Evolutionary conservation across 148 eudicot species (phyloP).

Genomic region (Rhododendron vialii): DNA sequence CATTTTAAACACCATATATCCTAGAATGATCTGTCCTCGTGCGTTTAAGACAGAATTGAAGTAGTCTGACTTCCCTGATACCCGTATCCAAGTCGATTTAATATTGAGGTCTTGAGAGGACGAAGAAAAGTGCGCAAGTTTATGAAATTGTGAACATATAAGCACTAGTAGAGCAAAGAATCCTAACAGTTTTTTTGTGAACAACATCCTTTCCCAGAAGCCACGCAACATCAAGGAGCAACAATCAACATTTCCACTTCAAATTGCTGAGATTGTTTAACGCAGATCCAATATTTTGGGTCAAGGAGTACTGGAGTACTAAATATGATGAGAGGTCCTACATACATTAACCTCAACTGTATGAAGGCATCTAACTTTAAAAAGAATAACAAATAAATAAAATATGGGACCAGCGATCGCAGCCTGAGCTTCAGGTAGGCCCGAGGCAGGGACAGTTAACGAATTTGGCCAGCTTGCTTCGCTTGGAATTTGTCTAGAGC

Average conservation of each 20-base stretch:
- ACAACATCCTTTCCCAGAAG: neutral
- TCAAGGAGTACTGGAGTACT: neutral
- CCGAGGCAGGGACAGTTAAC: neutral
- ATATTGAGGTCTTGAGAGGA: neutral
- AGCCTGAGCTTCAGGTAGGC: neutral
- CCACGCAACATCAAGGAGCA: neutral
- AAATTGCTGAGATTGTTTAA: too few species aligned
- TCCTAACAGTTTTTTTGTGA: neutral
- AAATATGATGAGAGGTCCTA: neutral
- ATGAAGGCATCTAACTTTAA: neutral
- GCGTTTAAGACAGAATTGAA: neutral
- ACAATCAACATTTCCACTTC: neutral
- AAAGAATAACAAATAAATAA: too few species aligned
- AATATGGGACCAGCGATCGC: neutral
- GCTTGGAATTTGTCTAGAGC: neutral
- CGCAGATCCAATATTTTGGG: neutral
- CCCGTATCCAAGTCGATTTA: neutral
- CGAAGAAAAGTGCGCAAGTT: neutral
- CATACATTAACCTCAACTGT: neutral
- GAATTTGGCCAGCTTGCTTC: neutral
- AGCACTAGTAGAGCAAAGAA: neutral
- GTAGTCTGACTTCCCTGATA: neutral
- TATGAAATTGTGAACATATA: too few species aligned
- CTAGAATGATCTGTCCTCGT: neutral
- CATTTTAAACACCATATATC: neutral